phyloP scores from a whole-genome alignment of 176 grass and related monocot genomes.

The Saccharum officinarum region DNA sequence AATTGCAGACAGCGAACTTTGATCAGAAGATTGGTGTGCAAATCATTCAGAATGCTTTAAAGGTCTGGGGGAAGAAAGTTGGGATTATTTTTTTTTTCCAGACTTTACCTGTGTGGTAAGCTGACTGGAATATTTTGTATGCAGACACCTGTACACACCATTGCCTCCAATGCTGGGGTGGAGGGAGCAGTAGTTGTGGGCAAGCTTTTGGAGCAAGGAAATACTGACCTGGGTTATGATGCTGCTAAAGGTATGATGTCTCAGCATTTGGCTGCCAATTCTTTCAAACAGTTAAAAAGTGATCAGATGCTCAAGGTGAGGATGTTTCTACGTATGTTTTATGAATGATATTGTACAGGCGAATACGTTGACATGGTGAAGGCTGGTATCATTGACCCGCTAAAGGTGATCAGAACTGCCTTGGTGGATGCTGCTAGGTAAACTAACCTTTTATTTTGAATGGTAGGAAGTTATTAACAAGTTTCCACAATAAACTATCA shows the following conservation, averaged over 20 bases:
- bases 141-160: conserved; percentile 89
- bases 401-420: conserved; percentile 98
- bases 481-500: neutral
- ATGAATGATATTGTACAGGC: conserved; percentile 32
- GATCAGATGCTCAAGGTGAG: neutral
- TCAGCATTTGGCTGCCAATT: neutral
- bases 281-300: neutral
- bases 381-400: conserved; percentile 90
- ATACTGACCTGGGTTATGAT: conserved; percentile 90
- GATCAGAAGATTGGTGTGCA: conserved; percentile 99
- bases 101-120: neutral
- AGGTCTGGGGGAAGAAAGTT: conserved; percentile 43
- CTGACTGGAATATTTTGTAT: conserved; percentile 28
- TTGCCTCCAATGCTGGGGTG: conserved; percentile 93
- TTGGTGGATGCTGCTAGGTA: conserved; percentile 98
- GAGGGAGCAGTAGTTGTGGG: conserved; percentile 95
- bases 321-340: neutral
- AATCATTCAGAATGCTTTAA: conserved; percentile 97
- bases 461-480: neutral
- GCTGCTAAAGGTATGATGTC: conserved; percentile 73
- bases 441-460: neutral
- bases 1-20: conserved; percentile 83
- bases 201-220: conserved; percentile 96
- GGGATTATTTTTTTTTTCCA: neutral
- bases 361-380: conserved; percentile 99